phyloP scores from a whole-genome alignment of 2,329 filamentous ascomycete species.

The Xylariaceae sp. region DNA sequence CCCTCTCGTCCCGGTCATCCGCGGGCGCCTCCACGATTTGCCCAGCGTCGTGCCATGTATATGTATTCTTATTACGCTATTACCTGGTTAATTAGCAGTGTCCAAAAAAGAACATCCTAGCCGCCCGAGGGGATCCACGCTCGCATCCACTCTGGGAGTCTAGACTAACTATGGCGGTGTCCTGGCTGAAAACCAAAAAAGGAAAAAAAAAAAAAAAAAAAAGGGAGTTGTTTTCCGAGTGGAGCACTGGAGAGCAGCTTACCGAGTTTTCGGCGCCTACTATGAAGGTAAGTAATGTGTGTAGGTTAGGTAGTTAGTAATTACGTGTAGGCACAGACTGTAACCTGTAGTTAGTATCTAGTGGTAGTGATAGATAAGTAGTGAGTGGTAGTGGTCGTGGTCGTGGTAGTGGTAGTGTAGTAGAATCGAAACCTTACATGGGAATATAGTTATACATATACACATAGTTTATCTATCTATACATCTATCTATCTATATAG shows the following conservation, averaged over 20 bases:
- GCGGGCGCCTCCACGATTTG: neutral
- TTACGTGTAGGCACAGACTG: neutral
- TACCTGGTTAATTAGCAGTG: no score
- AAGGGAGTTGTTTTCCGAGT: slow-evolving; percentile 10
- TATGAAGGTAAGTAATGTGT: neutral
- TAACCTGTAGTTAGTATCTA: no score
- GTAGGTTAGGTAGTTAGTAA: neutral
- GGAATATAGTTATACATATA: no score
- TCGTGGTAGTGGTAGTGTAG: no score
- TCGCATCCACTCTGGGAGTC: slow-evolving; percentile 13
- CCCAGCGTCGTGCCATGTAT: neutral
- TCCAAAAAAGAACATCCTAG: neutral
- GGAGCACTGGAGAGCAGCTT: slow-evolving; percentile 3
- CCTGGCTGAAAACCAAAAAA: slow-evolving; percentile 9
- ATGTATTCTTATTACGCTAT: neutral
- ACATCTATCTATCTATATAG: no score
- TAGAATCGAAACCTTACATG: no score
- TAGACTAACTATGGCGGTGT: slow-evolving; percentile 11
- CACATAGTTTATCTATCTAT: no score
- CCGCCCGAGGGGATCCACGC: slow-evolving; percentile 7
- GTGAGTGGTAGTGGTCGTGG: no score
- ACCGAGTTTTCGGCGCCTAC: slow-evolving; percentile 3
- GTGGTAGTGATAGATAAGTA: no score
- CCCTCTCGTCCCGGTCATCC: neutral
- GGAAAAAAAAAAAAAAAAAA: no score